Evolutionary conservation across 805 yeast genomes (phyloP), one percentile per base, ranked within the genome.

Genomic region (Naumovozyma baii): DNA sequence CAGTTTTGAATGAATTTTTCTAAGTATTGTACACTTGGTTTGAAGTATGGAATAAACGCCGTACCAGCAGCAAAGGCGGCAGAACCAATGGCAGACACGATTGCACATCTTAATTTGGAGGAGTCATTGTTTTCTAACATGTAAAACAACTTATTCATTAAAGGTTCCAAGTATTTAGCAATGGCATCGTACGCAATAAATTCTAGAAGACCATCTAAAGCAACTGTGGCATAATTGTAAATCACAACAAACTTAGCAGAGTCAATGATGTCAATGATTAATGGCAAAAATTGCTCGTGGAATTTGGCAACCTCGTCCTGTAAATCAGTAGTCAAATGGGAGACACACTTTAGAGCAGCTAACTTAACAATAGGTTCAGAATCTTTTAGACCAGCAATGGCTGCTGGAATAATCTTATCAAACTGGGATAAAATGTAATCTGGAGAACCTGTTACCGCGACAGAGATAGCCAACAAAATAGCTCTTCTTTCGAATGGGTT

Each of bases 51-150:
- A 44, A 73, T 68, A 65, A 84, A 92, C 31, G 83, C 73, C 52
- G 80, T 79, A 64, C 96, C 96, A 33, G 95, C 78, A 41, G 97
- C 95, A 58, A 81, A 87, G 20, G 98, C 97, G 43, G 95, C 85
- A 31, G 97, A 88, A 40, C 97, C 97, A 60, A 92, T 84, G 31
- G 96, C 96, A 39, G 95, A 83, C 43, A 92, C 96, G 56, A 83
- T 80, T 44, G 85, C 84, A 36, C 83, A 67, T 61, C 78, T 81
- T 57, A 83, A 69, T 43, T 64, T 65, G 13, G 94, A 75, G 17
- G 88, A 81, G 50, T 78, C 72, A 36, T 94, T 84, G 46, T 74
- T 70, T 52, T 77, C 80, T 53, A 90, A 74, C 83, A 92, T 82
- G 42, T 73, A 76, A 69, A 88, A 78, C 50, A 92, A 73, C 56